Conservation (phyloP, 805 yeast species). For the Cyberlindnera petersonii region DNA sequence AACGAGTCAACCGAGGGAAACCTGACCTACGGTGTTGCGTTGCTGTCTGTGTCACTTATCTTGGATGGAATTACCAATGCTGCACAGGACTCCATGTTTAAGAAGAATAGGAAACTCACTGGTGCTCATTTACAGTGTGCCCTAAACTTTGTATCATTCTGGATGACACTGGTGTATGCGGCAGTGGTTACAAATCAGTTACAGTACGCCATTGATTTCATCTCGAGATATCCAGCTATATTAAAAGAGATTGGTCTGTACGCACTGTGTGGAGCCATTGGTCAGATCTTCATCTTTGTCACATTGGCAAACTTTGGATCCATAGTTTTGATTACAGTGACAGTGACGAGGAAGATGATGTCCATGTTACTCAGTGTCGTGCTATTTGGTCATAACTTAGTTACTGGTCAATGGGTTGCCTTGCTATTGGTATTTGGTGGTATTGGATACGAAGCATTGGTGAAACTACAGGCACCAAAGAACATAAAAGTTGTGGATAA, state of each 20-base stretch:
- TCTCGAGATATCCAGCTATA: constrained; percentile 48
- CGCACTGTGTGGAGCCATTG: constrained; percentile 79
- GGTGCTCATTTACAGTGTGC: constrained; percentile 90
- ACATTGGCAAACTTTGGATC: constrained; percentile 86
- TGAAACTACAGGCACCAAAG: constrained; percentile 3
- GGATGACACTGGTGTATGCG: constrained; percentile 49
- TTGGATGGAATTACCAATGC: constrained; percentile 93
- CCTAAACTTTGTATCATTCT: constrained; percentile 42
- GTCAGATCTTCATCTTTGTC: constrained; percentile 89
- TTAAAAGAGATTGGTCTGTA: constrained; percentile 58
- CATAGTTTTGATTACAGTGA: constrained; percentile 80
- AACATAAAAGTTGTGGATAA: neutral
- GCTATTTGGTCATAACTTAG: constrained; percentile 76
- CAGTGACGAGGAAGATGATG: constrained; percentile 94
- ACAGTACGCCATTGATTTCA: constrained; percentile 44
- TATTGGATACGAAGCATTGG: constrained; percentile 70
- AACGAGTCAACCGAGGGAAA: constrained; percentile 32
- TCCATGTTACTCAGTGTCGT: constrained; percentile 89
- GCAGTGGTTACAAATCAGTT: constrained; percentile 43
- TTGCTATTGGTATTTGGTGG: constrained; percentile 79
- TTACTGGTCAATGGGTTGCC: constrained; percentile 70
- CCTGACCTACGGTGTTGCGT: constrained; percentile 51
- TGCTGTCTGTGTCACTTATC: constrained; percentile 59
- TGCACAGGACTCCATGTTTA: constrained; percentile 83
- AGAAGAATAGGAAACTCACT: constrained; percentile 46